These are phyloP conservation scores for Xerocomus spinulosus DNA, from an alignment of 768 basidiomycete genomes.

Conservation along the genomic window DNA sequence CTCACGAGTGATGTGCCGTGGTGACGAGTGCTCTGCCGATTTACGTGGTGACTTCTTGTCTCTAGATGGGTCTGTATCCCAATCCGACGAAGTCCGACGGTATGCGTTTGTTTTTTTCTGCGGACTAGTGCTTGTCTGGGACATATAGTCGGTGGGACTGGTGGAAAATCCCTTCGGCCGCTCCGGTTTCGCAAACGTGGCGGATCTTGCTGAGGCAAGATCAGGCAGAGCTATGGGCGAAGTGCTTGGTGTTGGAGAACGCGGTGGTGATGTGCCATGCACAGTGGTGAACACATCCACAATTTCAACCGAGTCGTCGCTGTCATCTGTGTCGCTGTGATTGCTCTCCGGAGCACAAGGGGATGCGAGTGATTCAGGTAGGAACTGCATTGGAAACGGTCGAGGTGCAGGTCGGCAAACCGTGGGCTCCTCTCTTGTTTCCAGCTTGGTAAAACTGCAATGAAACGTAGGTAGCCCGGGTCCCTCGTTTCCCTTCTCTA, in stretches of 20 bases:
- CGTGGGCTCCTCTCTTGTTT: not conserved
- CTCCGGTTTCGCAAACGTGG: not conserved
- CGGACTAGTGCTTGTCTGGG: not conserved
- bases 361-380: not conserved
- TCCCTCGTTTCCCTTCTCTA: constrained; percentile 8
- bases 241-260: constrained; percentile 19
- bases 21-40: constrained; percentile 22
- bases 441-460: constrained; percentile 5
- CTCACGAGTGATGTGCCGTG: constrained; percentile 8
- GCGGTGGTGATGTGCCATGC: constrained; percentile 16
- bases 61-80: constrained; percentile 1
- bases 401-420: constrained; percentile 6
- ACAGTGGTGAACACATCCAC: constrained; percentile 23
- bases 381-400: constrained; percentile 27
- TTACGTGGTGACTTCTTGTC: constrained; percentile 23
- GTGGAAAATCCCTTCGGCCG: constrained; percentile 4
- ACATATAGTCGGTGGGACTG: constrained; percentile 8
- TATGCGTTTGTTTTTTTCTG: constrained; percentile 1
- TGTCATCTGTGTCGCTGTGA: not conserved
- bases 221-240: not conserved
- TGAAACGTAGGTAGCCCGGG: constrained; percentile 21
- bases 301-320: constrained; percentile 6
- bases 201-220: not conserved
- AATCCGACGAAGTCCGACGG: constrained; percentile 1
- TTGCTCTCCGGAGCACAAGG: not conserved